Evolutionary conservation across 78 protist species (phyloP).

Genomic region (Protostelium mycophagum): DNA sequence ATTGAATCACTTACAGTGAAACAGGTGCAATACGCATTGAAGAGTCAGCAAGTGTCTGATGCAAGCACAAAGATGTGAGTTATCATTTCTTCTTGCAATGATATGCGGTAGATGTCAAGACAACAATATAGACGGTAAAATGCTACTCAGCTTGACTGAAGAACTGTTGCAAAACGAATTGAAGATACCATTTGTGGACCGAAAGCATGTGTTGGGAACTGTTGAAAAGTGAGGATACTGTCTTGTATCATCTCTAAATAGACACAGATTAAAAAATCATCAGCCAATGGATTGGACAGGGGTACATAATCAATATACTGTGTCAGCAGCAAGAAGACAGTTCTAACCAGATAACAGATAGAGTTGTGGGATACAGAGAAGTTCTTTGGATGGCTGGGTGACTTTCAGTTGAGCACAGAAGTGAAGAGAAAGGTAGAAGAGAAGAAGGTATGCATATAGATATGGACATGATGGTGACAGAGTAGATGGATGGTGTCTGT

Average conservation of each 20-base stretch:
- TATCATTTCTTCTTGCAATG: no score
- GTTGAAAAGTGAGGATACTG: background rate
- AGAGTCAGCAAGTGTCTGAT: no score
- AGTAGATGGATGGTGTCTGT: background rate
- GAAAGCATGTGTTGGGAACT: background rate
- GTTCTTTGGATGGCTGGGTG: background rate
- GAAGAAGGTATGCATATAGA: background rate
- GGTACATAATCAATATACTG: background rate
- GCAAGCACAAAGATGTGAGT: no score
- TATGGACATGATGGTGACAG: background rate
- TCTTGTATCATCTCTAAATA: background rate
- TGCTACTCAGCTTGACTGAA: background rate
- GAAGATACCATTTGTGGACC: background rate
- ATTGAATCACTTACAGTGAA: no score
- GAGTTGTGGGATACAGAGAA: background rate
- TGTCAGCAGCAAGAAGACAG: no score
- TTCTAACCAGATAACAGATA: background rate
- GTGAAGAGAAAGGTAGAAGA: background rate
- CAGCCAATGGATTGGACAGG: background rate
- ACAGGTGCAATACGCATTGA: no score
- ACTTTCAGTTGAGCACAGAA: background rate
- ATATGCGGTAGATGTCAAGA: no score
- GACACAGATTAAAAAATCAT: background rate
- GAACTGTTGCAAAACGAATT: background rate
- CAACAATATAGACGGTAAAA: background rate